Evolutionary conservation across 2,329 filamentous ascomycete genomes (phyloP), one percentile per base, ranked within the genome.

Genomic region (Hymenoscyphus fraxineus): DNA sequence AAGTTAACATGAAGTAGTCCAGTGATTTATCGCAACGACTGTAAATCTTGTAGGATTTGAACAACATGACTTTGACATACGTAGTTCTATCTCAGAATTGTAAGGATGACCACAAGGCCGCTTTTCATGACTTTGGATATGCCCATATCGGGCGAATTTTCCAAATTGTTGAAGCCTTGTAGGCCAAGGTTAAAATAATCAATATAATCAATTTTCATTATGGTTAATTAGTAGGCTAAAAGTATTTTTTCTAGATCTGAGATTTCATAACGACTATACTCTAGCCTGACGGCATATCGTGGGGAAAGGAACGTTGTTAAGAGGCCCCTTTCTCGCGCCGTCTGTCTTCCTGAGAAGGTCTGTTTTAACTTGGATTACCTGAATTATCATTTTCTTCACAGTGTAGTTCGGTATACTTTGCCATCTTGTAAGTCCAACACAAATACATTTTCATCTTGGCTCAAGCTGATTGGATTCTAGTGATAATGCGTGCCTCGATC

Each of bases 401-500:
- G 13, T 27, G 19, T 13, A 54, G 13, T 54, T 27, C 12, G 13
- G 47, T 27, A 54, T 54, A 54, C 19, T 27, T 54, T 27, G 47
- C 3, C 13, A 54, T 12, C 22, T 54, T 54, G 47, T 54, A 27
- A 54, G 47, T 19, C 10, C 22, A 4, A 13, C 10, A 19, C 3
- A 4, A 3, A 19, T 51, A 27, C 44, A 5, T 16, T 4, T 4
- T 13, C 3, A 32, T 13, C 22, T 27, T 44, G 4, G 7, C 15
- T 27, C 27, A 16, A 19, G 15, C 40, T 16, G 19, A 51, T 13
- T 39, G 4, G 6, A 38, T 60, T 7, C 4, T 12, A 60, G 59
- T 47, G 35, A 65, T 16, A 22, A 68, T 68, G 66, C 65, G 64
- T 40, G 39, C 32, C 59, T 63, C 66, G 56, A 60, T 68, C 22